These are phyloP conservation scores for Irpex rosettiformis DNA, from an alignment of 1,284 basidiomycete species.

Conservation along the genomic window DNA sequence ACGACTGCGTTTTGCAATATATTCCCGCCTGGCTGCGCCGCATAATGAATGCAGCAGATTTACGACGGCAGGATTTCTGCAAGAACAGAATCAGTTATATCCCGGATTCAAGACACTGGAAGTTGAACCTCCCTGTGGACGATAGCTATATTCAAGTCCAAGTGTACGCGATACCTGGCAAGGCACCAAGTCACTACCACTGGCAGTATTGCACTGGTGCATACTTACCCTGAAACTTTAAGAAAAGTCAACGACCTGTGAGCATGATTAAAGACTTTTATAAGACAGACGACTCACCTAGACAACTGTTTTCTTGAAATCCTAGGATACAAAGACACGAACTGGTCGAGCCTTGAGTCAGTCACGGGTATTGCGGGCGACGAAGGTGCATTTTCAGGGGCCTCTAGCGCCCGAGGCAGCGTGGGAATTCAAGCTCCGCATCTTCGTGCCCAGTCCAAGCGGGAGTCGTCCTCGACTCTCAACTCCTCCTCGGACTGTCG, in stretches of 20 bases:
- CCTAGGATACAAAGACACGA: not conserved
- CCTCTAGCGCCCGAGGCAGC: slow-evolving; percentile 4
- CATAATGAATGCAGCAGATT: not conserved
- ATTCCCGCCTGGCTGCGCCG: not conserved
- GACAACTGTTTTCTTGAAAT: not conserved
- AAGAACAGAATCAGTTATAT: not conserved
- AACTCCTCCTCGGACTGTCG: slow-evolving; percentile 14
- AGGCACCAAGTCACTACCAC: too few relatives aligned
- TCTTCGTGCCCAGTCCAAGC: slow-evolving; percentile 5
- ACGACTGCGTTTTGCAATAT: too few relatives aligned
- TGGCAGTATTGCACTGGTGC: too few relatives aligned
- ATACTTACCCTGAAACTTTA: too few relatives aligned
- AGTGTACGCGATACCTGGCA: too few relatives aligned
- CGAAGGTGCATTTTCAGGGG: not conserved
- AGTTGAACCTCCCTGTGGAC: too few relatives aligned
- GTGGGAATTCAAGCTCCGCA: slow-evolving; percentile 26
- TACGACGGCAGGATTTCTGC: not conserved
- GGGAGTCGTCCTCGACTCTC: slow-evolving; percentile 16
- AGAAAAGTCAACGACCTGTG: too few relatives aligned
- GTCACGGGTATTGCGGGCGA: not conserved
- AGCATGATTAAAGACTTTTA: too few relatives aligned
- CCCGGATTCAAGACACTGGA: too few relatives aligned
- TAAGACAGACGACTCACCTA: not conserved
- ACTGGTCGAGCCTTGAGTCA: too few relatives aligned
- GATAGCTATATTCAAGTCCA: too few relatives aligned